These are phyloP conservation scores for Tremellales sp. DNA, from an alignment of 1,284 basidiomycete species.

Conservation along the genomic window DNA sequence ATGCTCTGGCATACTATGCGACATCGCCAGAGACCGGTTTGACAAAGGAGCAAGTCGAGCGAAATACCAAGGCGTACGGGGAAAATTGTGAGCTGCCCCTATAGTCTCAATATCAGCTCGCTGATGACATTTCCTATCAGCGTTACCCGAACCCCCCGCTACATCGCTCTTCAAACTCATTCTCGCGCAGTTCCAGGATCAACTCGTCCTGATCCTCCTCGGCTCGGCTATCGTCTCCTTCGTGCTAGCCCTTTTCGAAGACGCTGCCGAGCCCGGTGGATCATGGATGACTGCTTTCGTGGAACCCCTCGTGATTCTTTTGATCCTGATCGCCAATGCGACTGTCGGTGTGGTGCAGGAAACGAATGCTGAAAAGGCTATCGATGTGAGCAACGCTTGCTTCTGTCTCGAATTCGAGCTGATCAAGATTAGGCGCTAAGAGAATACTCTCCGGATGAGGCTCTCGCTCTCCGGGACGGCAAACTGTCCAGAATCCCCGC, in stretches of 20 bases:
- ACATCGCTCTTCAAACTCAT: slow-evolving; percentile 92
- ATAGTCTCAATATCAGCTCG: background rate
- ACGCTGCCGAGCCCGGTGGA: slow-evolving; percentile 57
- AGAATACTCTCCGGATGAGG: slow-evolving; percentile 92
- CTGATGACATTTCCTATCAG: slow-evolving; percentile 48
- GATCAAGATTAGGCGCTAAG: slow-evolving; percentile 71
- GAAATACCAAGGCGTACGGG: slow-evolving; percentile 74
- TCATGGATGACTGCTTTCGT: slow-evolving; percentile 72
- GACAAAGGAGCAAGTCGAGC: slow-evolving; percentile 50
- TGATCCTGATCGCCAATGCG: slow-evolving; percentile 90
- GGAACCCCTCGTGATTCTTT: slow-evolving; percentile 85
- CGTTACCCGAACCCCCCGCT: slow-evolving; percentile 80
- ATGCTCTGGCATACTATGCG: slow-evolving; percentile 43
- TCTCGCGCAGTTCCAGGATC: slow-evolving; percentile 96
- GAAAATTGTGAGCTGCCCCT: slow-evolving; percentile 64
- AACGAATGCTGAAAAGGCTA: slow-evolving; percentile 88
- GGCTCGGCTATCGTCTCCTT: slow-evolving; percentile 88
- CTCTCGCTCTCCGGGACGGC: slow-evolving; percentile 77
- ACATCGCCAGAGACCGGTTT: slow-evolving; percentile 38
- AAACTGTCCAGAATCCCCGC: slow-evolving; percentile 72
- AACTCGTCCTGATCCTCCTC: slow-evolving; percentile 89
- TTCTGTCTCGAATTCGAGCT: background rate
- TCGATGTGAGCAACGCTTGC: slow-evolving; percentile 66
- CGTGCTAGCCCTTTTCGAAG: slow-evolving; percentile 79
- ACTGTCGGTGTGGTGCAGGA: slow-evolving; percentile 93